Evolutionary conservation across 345 rosid species (phyloP).

Genomic region (Salix caprea): DNA sequence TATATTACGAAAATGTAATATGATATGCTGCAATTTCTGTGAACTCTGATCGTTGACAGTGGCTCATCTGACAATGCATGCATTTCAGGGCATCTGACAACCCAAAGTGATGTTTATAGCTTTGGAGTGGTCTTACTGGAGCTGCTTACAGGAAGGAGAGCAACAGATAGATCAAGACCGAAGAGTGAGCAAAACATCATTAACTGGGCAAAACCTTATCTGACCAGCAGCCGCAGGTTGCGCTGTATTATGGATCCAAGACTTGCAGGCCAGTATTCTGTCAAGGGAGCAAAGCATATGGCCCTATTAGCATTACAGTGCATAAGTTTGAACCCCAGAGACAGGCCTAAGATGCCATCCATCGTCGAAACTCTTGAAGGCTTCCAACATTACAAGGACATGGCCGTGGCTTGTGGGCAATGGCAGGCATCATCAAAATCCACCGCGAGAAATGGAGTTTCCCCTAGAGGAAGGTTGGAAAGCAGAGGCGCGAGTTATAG

Average conservation of each 20-base stretch:
- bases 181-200: conserved; percentile 76
- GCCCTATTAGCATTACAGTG: conserved; percentile 64
- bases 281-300: conserved; percentile 78
- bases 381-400: conserved; percentile 57
- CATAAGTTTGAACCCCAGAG: conserved; percentile 73
- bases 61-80: neutral
- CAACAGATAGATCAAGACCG: conserved; percentile 61
- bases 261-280: conserved; percentile 74
- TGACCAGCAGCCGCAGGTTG: conserved; percentile 62
- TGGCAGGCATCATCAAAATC: conserved; percentile 50
- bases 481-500: conserved; percentile 25
- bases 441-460: conserved; percentile 25
- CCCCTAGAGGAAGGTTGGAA: conserved; percentile 30
- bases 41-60: neutral
- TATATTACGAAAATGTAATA: neutral
- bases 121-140: conserved; percentile 89
- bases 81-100: conserved; percentile 77
- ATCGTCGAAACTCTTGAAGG: conserved; percentile 61
- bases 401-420: conserved; percentile 70
- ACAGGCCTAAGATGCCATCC: conserved; percentile 77
- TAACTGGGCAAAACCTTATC: conserved; percentile 78
- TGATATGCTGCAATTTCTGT: neutral
- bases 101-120: conserved; percentile 83
- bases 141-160: conserved; percentile 76
- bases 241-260: conserved; percentile 70